Evolutionary conservation across 1,284 basidiomycete species (phyloP), one percentile per base, ranked within the genome.

Genomic region (Ceratobasidium sp.): DNA sequence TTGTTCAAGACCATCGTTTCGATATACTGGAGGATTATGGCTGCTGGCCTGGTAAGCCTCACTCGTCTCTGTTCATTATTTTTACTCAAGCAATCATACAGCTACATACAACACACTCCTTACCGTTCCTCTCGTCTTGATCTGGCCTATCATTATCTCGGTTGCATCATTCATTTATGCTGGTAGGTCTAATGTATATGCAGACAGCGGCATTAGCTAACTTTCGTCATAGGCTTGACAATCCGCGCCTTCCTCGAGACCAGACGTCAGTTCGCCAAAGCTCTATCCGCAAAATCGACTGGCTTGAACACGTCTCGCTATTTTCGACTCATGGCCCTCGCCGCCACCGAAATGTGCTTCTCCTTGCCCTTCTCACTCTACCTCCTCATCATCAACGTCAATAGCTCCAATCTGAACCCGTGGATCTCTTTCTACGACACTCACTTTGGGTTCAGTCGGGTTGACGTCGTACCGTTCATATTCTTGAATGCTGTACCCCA

Each of bases 361-460:
- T 54, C 71, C 17, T 48, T 75, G 2, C 71, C 71, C 7, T 40
- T 75, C 28, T 26, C 44, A 12, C 26, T 75, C 20, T 75, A 52
- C 28, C 78, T 82, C 38, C 84, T 91, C 13, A 12, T 65, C 59
- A 28, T 70, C 50, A 13, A 56, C 44, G 42, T 20, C 38, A 70
- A 70, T n/a, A 46, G 13, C 33, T 13, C 40, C 17, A 17, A 5
- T 23, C 59, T 40, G 90, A 2, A 78, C 81, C 87, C 89, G 0
- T 92, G 90, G 86, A 83, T 85, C 40, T 86, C 83, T 57, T 93
- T 91, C 91, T 86, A 79, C 0, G 83, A 88, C 79, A 89, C 88
- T 0, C 92, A 94, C 59, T 62, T 15, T 38, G 52, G 52, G 28
- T 67, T 46, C 6, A 26, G 10, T 15, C 13, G 17, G 28, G 33